Evolutionary conservation across 805 yeast species (phyloP), one percentile per base, ranked within the genome.

Genomic region (Wickerhamiella nectarea): DNA sequence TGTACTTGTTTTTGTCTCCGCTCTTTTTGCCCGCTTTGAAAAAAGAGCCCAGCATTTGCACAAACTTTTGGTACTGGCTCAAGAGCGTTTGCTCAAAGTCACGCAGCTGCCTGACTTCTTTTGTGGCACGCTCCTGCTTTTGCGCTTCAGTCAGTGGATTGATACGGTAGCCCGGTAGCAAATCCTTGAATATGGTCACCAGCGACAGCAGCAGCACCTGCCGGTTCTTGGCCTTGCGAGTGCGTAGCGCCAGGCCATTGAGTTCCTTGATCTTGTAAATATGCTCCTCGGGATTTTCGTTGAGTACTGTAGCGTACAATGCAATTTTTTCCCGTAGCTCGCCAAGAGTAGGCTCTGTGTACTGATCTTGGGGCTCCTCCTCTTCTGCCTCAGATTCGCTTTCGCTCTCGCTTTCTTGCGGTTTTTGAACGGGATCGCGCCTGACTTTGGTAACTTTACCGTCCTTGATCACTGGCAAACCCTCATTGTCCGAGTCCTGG

Each of bases 231-330:
- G 91, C 78, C 46, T 47, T 52, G 37, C 43, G 43, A 26, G 55
- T 50, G 14, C 51, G 48, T 10, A 54, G 56, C 4, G 59, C 50
- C 34, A 49, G 20, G 6, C 41, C 43, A n/a, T 48, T 40, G 11
- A 63, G 67, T 56, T 87, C 74, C 2, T 80, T 70, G 10, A 87
- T 65, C 22, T 75, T 66, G 11, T 72, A 57, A 6, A 80, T 68
- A 54, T 87, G 74, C 55, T 84, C 94, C 59, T 91, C 97, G 6
- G 97, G 95, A 46, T 84, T 83, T 57, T 86, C 94, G 54, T 76
- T 76, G 28, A 89, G 63, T 34, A 72, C 71, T 33, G 83, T 81
- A 1, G 94, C 95, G 39, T 79, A 60, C 15, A 72, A 76, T 0
- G 97, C 95, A 34, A 91, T 73, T 44, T 81, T 83, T 62, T 86